These are phyloP conservation scores for Paecilomyces variotii DNA, from an alignment of 2,329 filamentous ascomycete species.

Conservation along the genomic window DNA sequence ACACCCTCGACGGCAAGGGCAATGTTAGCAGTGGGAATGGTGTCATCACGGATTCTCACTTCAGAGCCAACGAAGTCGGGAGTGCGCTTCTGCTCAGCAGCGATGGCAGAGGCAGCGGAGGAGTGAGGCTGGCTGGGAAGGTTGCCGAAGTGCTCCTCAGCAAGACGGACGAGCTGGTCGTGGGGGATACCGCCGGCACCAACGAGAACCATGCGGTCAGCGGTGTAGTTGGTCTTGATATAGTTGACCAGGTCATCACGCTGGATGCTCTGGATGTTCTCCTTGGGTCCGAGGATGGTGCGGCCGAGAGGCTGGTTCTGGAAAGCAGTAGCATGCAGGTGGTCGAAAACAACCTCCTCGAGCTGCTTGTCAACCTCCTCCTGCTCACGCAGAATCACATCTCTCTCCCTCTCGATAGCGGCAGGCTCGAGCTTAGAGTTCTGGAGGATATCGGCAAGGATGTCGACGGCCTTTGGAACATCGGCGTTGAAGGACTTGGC, in stretches of 20 bases:
- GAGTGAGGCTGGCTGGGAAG: slow-evolving; percentile 69
- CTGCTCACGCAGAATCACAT: slow-evolving; percentile 96
- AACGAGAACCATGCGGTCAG: slow-evolving; percentile 98
- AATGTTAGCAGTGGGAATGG: slow-evolving; percentile 91
- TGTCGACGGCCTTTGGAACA: slow-evolving; percentile 92
- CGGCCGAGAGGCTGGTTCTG: slow-evolving; percentile 92
- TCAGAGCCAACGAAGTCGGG: slow-evolving; percentile 96
- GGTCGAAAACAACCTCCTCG: slow-evolving; percentile 98
- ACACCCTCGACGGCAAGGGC: slow-evolving; percentile 98
- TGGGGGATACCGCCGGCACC: slow-evolving; percentile 91
- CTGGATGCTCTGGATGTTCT: slow-evolving; percentile 97
- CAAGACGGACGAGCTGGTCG: slow-evolving; percentile 86
- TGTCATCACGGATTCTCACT: slow-evolving; percentile 91
- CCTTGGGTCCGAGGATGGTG: slow-evolving; percentile 92
- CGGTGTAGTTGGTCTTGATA: slow-evolving; percentile 99
- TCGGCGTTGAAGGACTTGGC: slow-evolving; percentile 98
- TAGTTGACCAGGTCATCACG: slow-evolving; percentile 86
- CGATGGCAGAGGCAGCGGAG: slow-evolving; percentile 61
- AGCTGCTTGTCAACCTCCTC: slow-evolving; percentile 99
- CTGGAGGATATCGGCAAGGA: slow-evolving; percentile 97
- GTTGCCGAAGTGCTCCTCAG: slow-evolving; percentile 86
- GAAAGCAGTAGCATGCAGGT: slow-evolving; percentile 96
- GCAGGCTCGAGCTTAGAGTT: slow-evolving; percentile 94
- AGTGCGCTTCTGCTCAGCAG: slow-evolving; percentile 71
- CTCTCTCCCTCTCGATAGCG: slow-evolving; percentile 94